Evolutionary conservation across 1,284 basidiomycete genomes (phyloP).

Genomic region (Coniophora puteana): DNA sequence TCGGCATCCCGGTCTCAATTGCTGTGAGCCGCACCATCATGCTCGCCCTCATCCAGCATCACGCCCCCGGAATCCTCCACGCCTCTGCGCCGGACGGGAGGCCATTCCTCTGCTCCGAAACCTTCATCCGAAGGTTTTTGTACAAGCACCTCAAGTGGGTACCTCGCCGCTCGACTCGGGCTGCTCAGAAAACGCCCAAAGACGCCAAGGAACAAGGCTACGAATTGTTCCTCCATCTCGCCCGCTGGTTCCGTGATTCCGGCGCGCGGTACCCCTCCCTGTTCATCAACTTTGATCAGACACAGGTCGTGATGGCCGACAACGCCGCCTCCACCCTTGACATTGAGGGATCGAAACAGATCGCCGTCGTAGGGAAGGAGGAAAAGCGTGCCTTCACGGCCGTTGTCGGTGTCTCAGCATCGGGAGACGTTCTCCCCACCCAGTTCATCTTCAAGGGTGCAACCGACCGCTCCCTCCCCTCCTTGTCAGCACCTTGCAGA

Average conservation of each 20-base stretch:
- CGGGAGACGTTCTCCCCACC: constrained; percentile 27
- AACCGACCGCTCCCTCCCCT: constrained; percentile 20
- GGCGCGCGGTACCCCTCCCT: constrained; percentile 22
- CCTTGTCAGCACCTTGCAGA: no score
- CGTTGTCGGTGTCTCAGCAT: constrained; percentile 22
- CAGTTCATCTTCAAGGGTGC: constrained; percentile 28
- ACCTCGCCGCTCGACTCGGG: neutral
- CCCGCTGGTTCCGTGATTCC: constrained; percentile 24
- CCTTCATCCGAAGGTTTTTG: no score
- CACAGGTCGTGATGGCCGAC: constrained; percentile 25
- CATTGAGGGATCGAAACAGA: constrained; percentile 27
- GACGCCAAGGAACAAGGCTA: neutral
- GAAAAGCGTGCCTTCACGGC: constrained; percentile 35
- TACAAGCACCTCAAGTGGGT: neutral
- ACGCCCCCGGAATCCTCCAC: no score
- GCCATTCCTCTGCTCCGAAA: no score
- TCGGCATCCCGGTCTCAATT: no score
- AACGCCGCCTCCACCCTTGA: constrained; percentile 26
- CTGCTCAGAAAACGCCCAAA: neutral
- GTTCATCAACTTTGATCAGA: constrained; percentile 38
- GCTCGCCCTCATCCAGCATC: no score
- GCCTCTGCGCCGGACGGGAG: no score
- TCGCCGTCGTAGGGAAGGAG: constrained; percentile 25
- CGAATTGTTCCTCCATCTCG: constrained; percentile 19
- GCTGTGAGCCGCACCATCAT: no score